Base-by-base conservation (phyloP, 768 basidiomycete species). In the Erythrobasidium yunnanense region DNA sequence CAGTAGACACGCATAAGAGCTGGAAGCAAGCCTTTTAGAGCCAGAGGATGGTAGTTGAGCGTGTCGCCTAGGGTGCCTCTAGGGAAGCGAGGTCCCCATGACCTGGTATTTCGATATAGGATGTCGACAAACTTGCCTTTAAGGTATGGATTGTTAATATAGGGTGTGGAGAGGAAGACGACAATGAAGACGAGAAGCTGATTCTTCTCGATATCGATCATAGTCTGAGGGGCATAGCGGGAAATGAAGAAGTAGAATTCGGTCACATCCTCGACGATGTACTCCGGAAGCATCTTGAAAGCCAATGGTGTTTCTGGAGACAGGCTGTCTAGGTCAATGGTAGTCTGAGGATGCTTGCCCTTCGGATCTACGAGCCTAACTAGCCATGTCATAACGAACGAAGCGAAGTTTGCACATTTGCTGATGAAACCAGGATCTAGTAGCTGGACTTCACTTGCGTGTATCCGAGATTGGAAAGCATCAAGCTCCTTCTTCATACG, bases 101-200 rank as follows among this genome's bases (percentile, higher is more conserved):
- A 69, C 20, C 85, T 80, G 45, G 85, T 81, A 63, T 32, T 52
- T 15, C 33, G 30, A 53, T 42, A 29, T 27, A 4, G 20, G 60
- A 68, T 90, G 74, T 95, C 88, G 70, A 96, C 90, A 67, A 97
- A 87, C 77, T 96, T 93, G 20, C 90, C 84, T 77, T 96, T 96
- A 71, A 99, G 75, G 80, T 93, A 96, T 0, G 95, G 95, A 71
- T 97, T 99, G 79, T 95, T 95, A 81, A 99, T 92, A 75, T 91
- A 97, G 83, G 89, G 90, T 0, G 92, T 93, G 35, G 89, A 90
- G 67, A 99, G 78, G 81, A 96, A 96, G 1, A 89, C 90, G 70
- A 99, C 78, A 20, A 85, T 82, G 77, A 96, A 97, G 0, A 85
- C 83, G 71, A 97, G 78, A 15, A 97, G 78, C 70, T 91, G 90